Percentiles rank a stretch among this genome's conserved stretches.
These are phyloP conservation scores for Monilinia fructigena DNA, from an alignment of 2,329 filamentous ascomycete species.

Conservation along the genomic window DNA sequence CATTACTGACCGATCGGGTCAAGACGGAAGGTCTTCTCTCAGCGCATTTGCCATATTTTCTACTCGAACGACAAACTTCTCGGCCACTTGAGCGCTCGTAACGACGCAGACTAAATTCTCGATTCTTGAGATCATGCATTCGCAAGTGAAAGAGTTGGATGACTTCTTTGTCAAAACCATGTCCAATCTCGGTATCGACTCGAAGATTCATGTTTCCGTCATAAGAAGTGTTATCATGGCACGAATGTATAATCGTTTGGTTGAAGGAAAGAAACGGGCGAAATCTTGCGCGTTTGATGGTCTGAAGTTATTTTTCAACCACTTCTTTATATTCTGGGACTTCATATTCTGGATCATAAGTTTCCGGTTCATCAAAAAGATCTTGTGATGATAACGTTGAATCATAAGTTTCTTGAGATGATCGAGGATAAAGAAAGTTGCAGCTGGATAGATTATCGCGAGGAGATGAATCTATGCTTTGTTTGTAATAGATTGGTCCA, in stretches of 20 bases:
- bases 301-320: slow-evolving; percentile 63
- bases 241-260: slow-evolving; percentile 74
- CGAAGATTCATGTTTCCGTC: slow-evolving; percentile 98
- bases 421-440: slow-evolving; percentile 41
- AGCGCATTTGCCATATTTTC: slow-evolving; percentile 60
- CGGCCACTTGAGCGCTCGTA: slow-evolving; percentile 92
- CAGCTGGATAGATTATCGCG: slow-evolving; percentile 33
- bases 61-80: slow-evolving; percentile 82
- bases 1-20: slow-evolving; percentile 59
- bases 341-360: slow-evolving; percentile 40
- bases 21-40: slow-evolving; percentile 39
- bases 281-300: slow-evolving; percentile 82
- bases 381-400: slow-evolving; percentile 66
- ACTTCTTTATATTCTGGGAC: slow-evolving; percentile 52
- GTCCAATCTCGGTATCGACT: slow-evolving; percentile 71
- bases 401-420: slow-evolving; percentile 67
- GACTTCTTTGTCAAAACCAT: slow-evolving; percentile 56
- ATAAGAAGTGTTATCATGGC: slow-evolving; percentile 85
- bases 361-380: slow-evolving; percentile 50
- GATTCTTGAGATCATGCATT: slow-evolving; percentile 84
- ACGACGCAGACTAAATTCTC: slow-evolving; percentile 85
- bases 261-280: slow-evolving; percentile 80
- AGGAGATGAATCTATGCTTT: slow-evolving; percentile 9
- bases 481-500: slow-evolving; percentile 26
- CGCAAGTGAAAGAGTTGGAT: slow-evolving; percentile 84